Evolutionary conservation across 176 grass and related monocot genomes (phyloP), one percentile per base, ranked within the genome.

Genomic region (Elaeis guineensis): DNA sequence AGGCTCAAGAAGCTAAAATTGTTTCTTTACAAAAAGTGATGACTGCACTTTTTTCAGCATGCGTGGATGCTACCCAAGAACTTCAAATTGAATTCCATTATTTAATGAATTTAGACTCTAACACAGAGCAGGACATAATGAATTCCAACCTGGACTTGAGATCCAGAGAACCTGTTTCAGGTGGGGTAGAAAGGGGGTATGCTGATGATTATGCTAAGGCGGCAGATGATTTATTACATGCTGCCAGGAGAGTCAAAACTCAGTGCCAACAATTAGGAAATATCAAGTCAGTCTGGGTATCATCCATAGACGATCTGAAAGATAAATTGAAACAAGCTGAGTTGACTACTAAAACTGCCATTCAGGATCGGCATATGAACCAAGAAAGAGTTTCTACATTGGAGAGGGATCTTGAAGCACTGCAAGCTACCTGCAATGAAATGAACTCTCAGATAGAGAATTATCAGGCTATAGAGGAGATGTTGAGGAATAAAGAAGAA

Each of bases 361-460:
- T 30, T 58, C 73, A 85, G 58, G 78, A 83, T 21, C 65, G 52
- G 62, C 75, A 83, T 32, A 49, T 83, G 11, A 72, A 78, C 65
- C 44, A 68, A 75, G 76, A 89, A 76, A 91, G 70, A 75, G 64
- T 80, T 61, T 49, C 51, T 71, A 30, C 69, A 58, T 69, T 97
- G 65, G 92, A 91, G 74, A 83, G 85, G 55, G 76, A 88, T 75
- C 67, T 82, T 58, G 72, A 64, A 82, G 84, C 77, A 69, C 59
- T 78, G 62, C 61, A 85, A 52, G 78, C 75, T 64, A 69, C 72
- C 56, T 83, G 62, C 77, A 75, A 61, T 63, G 70, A 73, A 71
- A 85, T 91, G 92, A 78, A 88, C 76, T 59, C 57, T 55, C 78
- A 78, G 51, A 78, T 83, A 14, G 58, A 72, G 35, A 70, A 88